Percentiles rank a stretch among this genome's conserved stretches.
These are phyloP conservation scores for Exserohilum turcica DNA, from an alignment of 2,329 filamentous ascomycete species.

Conservation along the genomic window DNA sequence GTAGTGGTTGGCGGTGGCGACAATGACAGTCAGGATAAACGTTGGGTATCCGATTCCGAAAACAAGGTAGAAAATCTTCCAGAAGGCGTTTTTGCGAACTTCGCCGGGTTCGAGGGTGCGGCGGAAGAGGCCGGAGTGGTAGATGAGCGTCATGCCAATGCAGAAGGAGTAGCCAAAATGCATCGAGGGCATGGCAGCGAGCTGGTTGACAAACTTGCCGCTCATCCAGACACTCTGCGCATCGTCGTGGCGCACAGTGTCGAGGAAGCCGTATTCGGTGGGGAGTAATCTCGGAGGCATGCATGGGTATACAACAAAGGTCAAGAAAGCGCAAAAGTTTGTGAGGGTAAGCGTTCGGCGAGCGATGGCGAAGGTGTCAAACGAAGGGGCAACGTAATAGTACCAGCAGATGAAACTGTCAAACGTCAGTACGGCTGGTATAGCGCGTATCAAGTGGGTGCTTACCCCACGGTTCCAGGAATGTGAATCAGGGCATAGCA, in stretches of 20 bases:
- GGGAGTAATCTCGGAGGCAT: constrained; percentile 59
- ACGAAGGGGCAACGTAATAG: constrained; percentile 62
- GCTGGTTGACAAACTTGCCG: constrained; percentile 53
- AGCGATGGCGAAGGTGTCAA: constrained; percentile 51
- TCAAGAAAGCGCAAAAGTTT: constrained; percentile 59
- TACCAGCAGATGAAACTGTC: constrained; percentile 67
- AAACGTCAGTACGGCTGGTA: constrained; percentile 19
- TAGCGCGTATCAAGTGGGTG: background rate
- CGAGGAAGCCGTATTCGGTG: constrained; percentile 52
- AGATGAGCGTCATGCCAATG: constrained; percentile 59
- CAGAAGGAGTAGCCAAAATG: constrained; percentile 62
- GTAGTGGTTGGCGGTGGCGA: constrained; percentile 68
- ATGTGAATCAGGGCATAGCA: constrained; percentile 66
- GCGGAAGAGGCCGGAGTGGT: constrained; percentile 57
- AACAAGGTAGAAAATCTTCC: constrained; percentile 53
- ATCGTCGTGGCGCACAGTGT: constrained; percentile 55
- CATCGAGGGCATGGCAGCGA: constrained; percentile 57
- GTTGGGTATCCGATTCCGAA: constrained; percentile 59
- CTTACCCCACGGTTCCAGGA: constrained; percentile 63
- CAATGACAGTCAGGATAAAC: constrained; percentile 62
- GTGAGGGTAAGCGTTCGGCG: constrained; percentile 57
- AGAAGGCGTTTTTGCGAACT: constrained; percentile 48
- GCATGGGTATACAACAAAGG: constrained; percentile 59
- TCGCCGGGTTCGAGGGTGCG: constrained; percentile 52
- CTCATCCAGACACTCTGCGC: constrained; percentile 55